Evolutionary conservation across 1,139 yeast genomes (phyloP).

Genomic region (Magnusiomyces tetraspermus): DNA sequence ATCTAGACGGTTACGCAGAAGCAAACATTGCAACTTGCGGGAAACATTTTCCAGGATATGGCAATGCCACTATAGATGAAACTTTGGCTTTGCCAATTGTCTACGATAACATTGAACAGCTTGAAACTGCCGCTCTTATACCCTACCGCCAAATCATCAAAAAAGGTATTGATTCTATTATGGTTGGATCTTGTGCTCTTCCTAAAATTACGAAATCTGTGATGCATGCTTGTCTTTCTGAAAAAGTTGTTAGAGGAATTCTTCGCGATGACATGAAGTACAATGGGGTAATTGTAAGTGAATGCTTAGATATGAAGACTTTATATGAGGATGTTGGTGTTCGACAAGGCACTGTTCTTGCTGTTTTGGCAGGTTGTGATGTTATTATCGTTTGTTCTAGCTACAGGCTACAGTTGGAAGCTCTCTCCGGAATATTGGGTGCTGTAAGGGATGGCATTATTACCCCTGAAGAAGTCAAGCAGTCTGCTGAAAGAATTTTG

Average conservation of each 20-base stretch:
- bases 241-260: slow-evolving; percentile 44
- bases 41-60: slow-evolving; percentile 62
- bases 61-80: slow-evolving; percentile 51
- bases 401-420: slow-evolving; percentile 48
- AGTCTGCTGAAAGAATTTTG: slow-evolving; percentile 40
- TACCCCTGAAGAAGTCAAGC: slow-evolving; percentile 39
- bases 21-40: slow-evolving; percentile 54
- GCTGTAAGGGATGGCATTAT: slow-evolving; percentile 47
- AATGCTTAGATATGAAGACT: slow-evolving; percentile 59
- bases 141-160: slow-evolving; percentile 48
- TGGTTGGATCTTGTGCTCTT: slow-evolving; percentile 63
- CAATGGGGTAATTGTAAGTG: slow-evolving; percentile 52
- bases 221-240: slow-evolving; percentile 55
- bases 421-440: slow-evolving; percentile 45
- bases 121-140: slow-evolving; percentile 42
- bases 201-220: slow-evolving; percentile 56
- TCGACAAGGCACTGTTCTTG: slow-evolving; percentile 57
- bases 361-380: slow-evolving; percentile 58
- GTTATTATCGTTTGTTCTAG: slow-evolving; percentile 56
- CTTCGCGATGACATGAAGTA: slow-evolving; percentile 46
- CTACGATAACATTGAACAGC: slow-evolving; percentile 47
- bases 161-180: slow-evolving; percentile 46
- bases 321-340: slow-evolving; percentile 54
- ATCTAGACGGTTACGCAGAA: slow-evolving; percentile 47
- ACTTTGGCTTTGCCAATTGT: slow-evolving; percentile 52